Conservation (phyloP, 495 filamentous ascomycete species). For the Melanomma pulvis-pyrius region DNA sequence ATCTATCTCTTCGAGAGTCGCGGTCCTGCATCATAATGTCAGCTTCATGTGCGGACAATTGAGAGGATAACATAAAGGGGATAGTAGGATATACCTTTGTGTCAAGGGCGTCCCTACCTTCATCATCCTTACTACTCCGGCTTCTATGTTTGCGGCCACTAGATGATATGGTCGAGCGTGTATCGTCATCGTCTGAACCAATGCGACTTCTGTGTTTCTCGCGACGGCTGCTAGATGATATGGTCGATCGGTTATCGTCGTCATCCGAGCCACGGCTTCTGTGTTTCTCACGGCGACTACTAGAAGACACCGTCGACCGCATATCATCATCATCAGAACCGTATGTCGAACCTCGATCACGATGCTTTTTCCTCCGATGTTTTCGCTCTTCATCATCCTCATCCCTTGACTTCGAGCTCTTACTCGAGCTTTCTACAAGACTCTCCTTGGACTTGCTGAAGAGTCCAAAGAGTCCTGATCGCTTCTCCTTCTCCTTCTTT, state of each 20-base stretch:
- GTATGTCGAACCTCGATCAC: constrained; percentile 38
- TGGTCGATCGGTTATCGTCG: constrained; percentile 30
- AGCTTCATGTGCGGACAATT: not conserved
- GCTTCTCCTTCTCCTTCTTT: constrained; percentile 43
- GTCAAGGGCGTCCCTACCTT: constrained; percentile 29
- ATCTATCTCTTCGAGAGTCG: constrained; percentile 26
- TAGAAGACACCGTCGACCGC: constrained; percentile 26
- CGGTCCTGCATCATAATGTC: constrained; percentile 1
- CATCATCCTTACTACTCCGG: constrained; percentile 19
- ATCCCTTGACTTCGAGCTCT: constrained; percentile 29
- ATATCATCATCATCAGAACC: constrained; percentile 40
- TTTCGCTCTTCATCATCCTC: constrained; percentile 39
- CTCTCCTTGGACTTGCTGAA: constrained; percentile 43
- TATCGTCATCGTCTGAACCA: constrained; percentile 40
- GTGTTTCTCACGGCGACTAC: constrained; percentile 30
- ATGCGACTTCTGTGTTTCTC: constrained; percentile 32
- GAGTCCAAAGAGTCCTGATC: constrained; percentile 47
- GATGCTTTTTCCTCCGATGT: constrained; percentile 42
- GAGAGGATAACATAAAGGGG: not conserved
- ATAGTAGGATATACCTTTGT: constrained; percentile 26
- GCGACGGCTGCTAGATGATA: constrained; percentile 23
- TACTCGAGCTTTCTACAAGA: constrained; percentile 27
- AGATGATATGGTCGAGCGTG: constrained; percentile 27
- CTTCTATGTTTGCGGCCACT: not conserved
- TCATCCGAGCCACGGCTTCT: constrained; percentile 39